Percentiles rank a stretch among this genome's conserved stretches.
Evolutionary conservation across 176 grass and related monocot genomes (phyloP).

Genomic region (Phoenix roebelenii): DNA sequence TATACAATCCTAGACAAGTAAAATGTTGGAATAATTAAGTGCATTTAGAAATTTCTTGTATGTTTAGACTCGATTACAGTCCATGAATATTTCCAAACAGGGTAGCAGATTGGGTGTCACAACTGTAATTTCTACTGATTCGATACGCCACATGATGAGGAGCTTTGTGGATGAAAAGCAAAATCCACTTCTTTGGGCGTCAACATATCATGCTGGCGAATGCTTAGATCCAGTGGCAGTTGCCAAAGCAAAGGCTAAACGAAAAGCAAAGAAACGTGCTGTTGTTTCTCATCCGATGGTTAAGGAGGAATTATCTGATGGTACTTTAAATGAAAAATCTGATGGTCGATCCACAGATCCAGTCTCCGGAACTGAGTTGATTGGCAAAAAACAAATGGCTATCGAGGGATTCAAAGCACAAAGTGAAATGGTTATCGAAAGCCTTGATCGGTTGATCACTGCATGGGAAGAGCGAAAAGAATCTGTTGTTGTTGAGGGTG

Average conservation of each 20-base stretch:
- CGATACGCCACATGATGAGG: constrained; percentile 95
- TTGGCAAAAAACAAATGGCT: constrained; percentile 87
- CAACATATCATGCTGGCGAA: constrained; percentile 91
- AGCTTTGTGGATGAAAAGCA: constrained; percentile 82
- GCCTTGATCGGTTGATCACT: constrained; percentile 78
- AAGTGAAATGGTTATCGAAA: constrained; percentile 94
- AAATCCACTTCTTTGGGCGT: constrained; percentile 95
- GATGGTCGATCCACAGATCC: constrained; percentile 22
- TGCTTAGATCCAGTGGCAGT: constrained; percentile 76
- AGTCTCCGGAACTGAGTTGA: constrained; percentile 17
- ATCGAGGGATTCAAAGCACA: constrained; percentile 94
- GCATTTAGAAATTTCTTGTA: too few relatives aligned
- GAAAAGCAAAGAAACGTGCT: constrained; percentile 54
- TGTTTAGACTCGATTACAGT: too few relatives aligned
- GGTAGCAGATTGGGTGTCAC: constrained; percentile 85
- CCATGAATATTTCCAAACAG: constrained; percentile 21
- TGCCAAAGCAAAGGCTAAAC: constrained; percentile 67
- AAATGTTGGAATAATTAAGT: too few relatives aligned
- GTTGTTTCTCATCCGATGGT: constrained; percentile 20
- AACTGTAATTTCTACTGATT: constrained; percentile 85
- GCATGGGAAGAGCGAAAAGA: constrained; percentile 81
- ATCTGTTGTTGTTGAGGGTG: constrained; percentile 83
- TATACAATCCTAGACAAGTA: too few relatives aligned
- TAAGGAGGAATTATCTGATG: constrained; percentile 24
- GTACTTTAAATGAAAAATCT: constrained; percentile 20